Conservation (phyloP, 257 asterid species). For the Solanum clarkiae region DNA sequence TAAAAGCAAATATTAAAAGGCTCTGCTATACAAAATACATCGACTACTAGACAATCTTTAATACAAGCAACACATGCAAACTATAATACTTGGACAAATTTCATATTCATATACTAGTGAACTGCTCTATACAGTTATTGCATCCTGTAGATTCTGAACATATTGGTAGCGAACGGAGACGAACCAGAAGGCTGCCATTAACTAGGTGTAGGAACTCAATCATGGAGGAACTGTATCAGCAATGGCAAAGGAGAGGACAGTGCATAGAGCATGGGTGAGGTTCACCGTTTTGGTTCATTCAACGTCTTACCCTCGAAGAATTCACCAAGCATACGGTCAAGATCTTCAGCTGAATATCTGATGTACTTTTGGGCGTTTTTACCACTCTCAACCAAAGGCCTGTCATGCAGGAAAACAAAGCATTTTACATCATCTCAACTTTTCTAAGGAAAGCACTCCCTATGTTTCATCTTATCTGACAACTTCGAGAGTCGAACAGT, state of each 20-base stretch:
- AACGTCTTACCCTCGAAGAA: slow-evolving; percentile 91
- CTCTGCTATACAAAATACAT: background rate
- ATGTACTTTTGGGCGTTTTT: slow-evolving; percentile 92
- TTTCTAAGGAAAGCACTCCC: background rate
- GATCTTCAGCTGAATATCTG: slow-evolving; percentile 95
- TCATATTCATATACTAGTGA: background rate
- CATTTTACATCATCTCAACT: background rate
- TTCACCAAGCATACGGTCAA: slow-evolving; percentile 95
- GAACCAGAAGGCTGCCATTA: background rate
- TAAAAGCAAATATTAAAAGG: background rate
- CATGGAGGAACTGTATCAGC: background rate
- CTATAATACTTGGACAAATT: background rate
- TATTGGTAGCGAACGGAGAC: background rate
- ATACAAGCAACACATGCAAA: background rate
- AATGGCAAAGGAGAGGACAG: background rate
- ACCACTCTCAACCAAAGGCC: slow-evolving; percentile 84
- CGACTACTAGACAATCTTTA: background rate
- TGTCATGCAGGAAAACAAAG: background rate
- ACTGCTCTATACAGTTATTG: background rate
- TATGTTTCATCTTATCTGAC: background rate
- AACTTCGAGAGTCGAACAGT: background rate
- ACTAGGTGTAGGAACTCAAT: background rate
- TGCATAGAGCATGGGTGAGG: background rate
- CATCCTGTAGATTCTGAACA: background rate
- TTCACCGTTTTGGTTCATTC: slow-evolving; percentile 73